Percentiles rank a stretch among this genome's conserved stretches.
Conservation (phyloP, 2,329 filamentous ascomycete genomes). For the Fusarium paranaense region DNA sequence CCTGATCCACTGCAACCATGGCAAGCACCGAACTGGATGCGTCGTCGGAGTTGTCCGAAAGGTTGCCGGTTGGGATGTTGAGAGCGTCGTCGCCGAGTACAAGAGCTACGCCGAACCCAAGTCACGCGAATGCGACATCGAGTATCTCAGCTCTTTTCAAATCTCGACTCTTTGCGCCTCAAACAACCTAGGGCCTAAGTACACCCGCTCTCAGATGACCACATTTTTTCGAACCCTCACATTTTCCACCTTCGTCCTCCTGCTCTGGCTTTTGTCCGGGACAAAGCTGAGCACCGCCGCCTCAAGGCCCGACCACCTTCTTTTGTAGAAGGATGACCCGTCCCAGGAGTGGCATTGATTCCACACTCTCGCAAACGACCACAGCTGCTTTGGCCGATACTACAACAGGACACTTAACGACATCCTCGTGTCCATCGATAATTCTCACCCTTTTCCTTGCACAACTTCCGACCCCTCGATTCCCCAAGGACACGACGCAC, state of each 20-base stretch:
- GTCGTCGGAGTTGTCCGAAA: slow-evolving; percentile 85
- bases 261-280: slow-evolving; percentile 58
- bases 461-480: slow-evolving; percentile 15
- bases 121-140: slow-evolving; percentile 68
- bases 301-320: slow-evolving; percentile 21
- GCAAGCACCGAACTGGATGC: slow-evolving; percentile 92
- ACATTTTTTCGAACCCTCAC: slow-evolving; percentile 58
- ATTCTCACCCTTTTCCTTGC: slow-evolving; percentile 8
- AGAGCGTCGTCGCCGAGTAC: slow-evolving; percentile 79
- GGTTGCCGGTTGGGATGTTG: slow-evolving; percentile 73
- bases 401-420: neutral
- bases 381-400: neutral
- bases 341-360: neutral
- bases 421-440: neutral
- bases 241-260: slow-evolving; percentile 55
- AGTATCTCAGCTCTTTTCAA: slow-evolving; percentile 67
- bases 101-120: slow-evolving; percentile 71
- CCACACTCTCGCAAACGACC: neutral
- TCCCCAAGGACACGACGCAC: neutral
- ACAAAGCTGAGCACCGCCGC: slow-evolving; percentile 41
- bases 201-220: slow-evolving; percentile 44
- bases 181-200: slow-evolving; percentile 18
- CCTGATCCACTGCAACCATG: slow-evolving; percentile 93
- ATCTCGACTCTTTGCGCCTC: slow-evolving; percentile 49
- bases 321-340: slow-evolving; percentile 11